These are phyloP conservation scores for Royoungia palumana DNA, from an alignment of 768 basidiomycete species.

Conservation along the genomic window DNA sequence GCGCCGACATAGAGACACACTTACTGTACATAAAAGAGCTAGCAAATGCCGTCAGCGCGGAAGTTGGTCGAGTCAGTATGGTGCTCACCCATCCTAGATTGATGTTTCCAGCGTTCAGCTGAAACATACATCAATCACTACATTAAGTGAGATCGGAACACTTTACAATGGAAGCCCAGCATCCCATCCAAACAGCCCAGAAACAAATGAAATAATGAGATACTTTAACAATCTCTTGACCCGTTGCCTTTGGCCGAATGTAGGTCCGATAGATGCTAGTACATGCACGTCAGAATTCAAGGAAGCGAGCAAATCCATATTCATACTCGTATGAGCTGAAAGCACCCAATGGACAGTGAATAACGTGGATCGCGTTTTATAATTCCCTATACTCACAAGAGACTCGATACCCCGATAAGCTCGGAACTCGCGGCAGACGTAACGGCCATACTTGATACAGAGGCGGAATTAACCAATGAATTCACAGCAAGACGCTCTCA, in stretches of 20 bases:
- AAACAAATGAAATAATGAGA: slow-evolving; percentile 41
- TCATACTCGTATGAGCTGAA: slow-evolving; percentile 45
- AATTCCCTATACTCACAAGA: slow-evolving; percentile 35
- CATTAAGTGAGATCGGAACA: not conserved
- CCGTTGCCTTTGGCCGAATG: slow-evolving; percentile 35
- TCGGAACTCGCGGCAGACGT: slow-evolving; percentile 46
- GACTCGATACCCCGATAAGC: slow-evolving; percentile 42
- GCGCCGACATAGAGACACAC: not conserved
- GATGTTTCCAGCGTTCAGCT: slow-evolving; percentile 45
- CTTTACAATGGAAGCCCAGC: slow-evolving; percentile 38
- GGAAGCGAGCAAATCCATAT: not conserved
- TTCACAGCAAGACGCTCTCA: not conserved
- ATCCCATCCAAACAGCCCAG: slow-evolving; percentile 45
- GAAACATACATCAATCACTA: not conserved
- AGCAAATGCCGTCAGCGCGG: slow-evolving; percentile 4
- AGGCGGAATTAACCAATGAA: not conserved
- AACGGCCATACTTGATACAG: slow-evolving; percentile 39
- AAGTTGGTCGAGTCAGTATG: not conserved
- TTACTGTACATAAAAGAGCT: slow-evolving; percentile 48
- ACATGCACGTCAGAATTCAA: not conserved
- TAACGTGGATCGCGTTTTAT: not conserved
- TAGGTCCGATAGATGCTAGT: slow-evolving; percentile 39
- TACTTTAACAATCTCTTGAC: slow-evolving; percentile 38
- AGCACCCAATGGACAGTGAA: not conserved
- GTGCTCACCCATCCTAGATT: slow-evolving; percentile 45